Percentiles rank a stretch among this genome's conserved stretches.
These are phyloP conservation scores for Fomitopsis schrenkii DNA, from an alignment of 1,284 basidiomycete genomes.

Conservation along the genomic window DNA sequence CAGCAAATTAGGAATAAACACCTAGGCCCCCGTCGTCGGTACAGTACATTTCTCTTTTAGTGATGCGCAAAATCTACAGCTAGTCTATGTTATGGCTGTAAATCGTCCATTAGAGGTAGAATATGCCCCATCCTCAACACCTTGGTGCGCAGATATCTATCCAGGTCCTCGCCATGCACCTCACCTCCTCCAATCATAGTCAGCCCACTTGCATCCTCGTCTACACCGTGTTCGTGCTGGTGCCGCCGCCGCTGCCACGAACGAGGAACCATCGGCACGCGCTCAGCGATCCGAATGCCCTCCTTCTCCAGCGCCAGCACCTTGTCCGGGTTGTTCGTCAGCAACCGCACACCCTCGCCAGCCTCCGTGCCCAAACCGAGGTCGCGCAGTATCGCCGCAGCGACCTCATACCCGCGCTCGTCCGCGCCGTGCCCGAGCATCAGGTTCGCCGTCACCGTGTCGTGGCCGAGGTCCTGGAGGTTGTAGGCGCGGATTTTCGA, in stretches of 20 bases:
- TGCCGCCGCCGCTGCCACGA: slow-evolving; percentile 66
- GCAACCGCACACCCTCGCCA: slow-evolving; percentile 67
- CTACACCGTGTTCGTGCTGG: slow-evolving; percentile 26
- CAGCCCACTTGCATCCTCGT: slow-evolving; percentile 56
- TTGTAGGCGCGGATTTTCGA: slow-evolving; percentile 99
- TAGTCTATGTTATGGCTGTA: slow-evolving; percentile 6
- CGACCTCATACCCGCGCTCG: slow-evolving; percentile 91
- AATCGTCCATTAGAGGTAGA: slow-evolving; percentile 44
- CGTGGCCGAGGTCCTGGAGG: slow-evolving; percentile 95
- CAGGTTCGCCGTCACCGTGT: slow-evolving; percentile 96
- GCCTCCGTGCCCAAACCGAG: slow-evolving; percentile 67
- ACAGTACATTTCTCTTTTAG: background rate
- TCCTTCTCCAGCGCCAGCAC: slow-evolving; percentile 85
- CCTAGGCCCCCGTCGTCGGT: background rate
- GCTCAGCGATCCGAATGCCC: slow-evolving; percentile 78
- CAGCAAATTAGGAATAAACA: background rate
- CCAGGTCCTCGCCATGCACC: slow-evolving; percentile 83
- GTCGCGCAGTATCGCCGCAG: slow-evolving; percentile 87
- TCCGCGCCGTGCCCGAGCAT: slow-evolving; percentile 95
- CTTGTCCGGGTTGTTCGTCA: slow-evolving; percentile 99
- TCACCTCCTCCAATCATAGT: slow-evolving; percentile 83
- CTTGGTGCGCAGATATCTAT: slow-evolving; percentile 96
- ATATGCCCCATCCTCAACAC: slow-evolving; percentile 96
- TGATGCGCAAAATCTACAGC: background rate
- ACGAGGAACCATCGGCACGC: slow-evolving; percentile 93